These are phyloP conservation scores for Vickermania spadyakhi DNA, from an alignment of 208 protist species.

Conservation along the genomic window DNA sequence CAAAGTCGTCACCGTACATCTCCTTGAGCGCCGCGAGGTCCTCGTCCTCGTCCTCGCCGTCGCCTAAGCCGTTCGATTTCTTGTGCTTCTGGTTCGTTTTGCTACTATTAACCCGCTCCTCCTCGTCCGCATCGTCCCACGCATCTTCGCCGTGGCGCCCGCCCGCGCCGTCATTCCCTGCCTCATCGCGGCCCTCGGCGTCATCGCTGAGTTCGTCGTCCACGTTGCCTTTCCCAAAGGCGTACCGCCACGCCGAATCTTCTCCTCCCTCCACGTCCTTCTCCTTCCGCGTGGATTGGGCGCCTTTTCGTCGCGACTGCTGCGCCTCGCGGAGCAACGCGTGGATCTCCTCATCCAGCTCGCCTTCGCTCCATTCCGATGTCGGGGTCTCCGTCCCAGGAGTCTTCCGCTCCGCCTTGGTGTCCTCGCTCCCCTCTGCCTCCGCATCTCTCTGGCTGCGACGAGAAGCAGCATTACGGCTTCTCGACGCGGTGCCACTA, in stretches of 20 bases:
- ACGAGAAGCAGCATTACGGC: neutral
- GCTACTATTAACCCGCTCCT: neutral
- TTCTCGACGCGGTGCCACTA: neutral
- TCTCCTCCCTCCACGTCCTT: conserved; percentile 8
- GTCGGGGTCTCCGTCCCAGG: conserved; percentile 10
- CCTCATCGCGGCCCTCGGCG: conserved; percentile 21
- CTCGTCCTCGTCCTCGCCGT: conserved; percentile 37
- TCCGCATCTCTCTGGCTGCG: neutral
- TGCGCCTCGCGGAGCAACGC: conserved; percentile 27
- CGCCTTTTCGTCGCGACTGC: neutral
- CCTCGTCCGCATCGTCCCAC: conserved; percentile 21
- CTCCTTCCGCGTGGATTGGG: conserved; percentile 11
- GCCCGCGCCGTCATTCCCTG: conserved; percentile 15
- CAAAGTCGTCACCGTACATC: conserved; percentile 87
- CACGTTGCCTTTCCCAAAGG: conserved; percentile 56
- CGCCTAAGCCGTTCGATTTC: conserved; percentile 26
- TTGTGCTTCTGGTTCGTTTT: conserved; percentile 20
- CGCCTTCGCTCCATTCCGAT: conserved; percentile 57
- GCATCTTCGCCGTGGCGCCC: conserved; percentile 18
- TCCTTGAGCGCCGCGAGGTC: conserved; percentile 72
- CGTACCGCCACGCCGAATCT: conserved; percentile 76
- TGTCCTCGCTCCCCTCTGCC: conserved; percentile 2
- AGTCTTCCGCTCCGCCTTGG: conserved; percentile 1
- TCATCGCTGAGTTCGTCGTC: conserved; percentile 25
- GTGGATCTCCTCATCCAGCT: conserved; percentile 77